Evolutionary conservation across 2,329 filamentous ascomycete genomes (phyloP), one percentile per base, ranked within the genome.

Genomic region (Fusarium sp.): DNA sequence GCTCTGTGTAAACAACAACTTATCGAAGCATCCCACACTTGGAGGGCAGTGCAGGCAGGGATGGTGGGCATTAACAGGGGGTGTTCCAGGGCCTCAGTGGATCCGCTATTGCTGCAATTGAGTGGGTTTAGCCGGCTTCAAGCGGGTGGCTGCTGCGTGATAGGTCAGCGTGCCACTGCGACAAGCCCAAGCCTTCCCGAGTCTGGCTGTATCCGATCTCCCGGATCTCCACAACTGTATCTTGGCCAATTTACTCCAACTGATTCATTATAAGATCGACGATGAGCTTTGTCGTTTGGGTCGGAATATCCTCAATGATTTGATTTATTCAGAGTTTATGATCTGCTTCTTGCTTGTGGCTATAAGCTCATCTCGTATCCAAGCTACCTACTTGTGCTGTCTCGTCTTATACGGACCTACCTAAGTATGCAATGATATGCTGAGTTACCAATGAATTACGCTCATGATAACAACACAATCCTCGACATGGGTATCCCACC

Each of bases 1-100:
- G 48, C 52, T 67, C 57, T 60, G 53, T 45, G 68, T 70, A 71
- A 70, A 70, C 68, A 70, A 70, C 36, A 53, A 35, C n/a, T n/a
- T n/a, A n/a, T 55, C 34, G 39, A 49, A 48, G 50, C 34, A 48
- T 63, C 59, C 59, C 63, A 43, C 53, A 67, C 69, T 71, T 71
- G 3, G 19, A 19, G 19, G 19, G 19, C 65, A 70, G 35, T 42
- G 41, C 15, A 19, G 19, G 3, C 38, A 60, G 47, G 55, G 40
- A 39, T 42, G 42, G 25, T 35, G 50, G 53, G 53, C 11, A 24
- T n/a, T 38, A 42, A 64, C 63, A 64, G 59, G 53, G 63, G 63
- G 7, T 25, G 11, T 45, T 40, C 38, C 52, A 65, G 55, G 43
- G 46, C 53, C 57, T 39, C 31, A 52, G 42, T 59, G 62, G 62